These are phyloP conservation scores for Cylindrodendrum hubeiense DNA, from an alignment of 2,329 filamentous ascomycete genomes.

Conservation along the genomic window DNA sequence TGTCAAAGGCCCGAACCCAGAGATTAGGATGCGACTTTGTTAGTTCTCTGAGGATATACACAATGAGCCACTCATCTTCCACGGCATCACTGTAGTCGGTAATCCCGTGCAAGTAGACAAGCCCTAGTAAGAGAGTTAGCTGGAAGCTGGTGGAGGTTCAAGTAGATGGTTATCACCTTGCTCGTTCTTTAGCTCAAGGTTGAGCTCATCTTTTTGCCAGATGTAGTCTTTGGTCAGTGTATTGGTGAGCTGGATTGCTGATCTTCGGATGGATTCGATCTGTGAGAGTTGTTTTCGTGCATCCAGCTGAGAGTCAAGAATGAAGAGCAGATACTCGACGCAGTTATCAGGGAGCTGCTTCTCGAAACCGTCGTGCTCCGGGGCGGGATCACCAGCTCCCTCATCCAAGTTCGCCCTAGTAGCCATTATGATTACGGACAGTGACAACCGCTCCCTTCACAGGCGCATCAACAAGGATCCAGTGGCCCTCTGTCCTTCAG, in stretches of 20 bases:
- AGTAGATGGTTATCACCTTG: slow-evolving; percentile 60
- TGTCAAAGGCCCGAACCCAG: slow-evolving; percentile 88
- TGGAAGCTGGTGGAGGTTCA: not conserved
- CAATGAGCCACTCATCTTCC: slow-evolving; percentile 97
- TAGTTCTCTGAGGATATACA: slow-evolving; percentile 87
- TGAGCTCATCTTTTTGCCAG: slow-evolving; percentile 90
- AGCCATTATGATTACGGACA: not conserved
- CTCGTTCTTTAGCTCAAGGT: slow-evolving; percentile 72
- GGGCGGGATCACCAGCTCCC: not conserved
- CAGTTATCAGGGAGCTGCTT: slow-evolving; percentile 79
- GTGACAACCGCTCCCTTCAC: not conserved
- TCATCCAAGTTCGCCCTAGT: slow-evolving; percentile 9
- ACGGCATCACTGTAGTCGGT: slow-evolving; percentile 95
- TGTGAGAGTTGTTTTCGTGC: slow-evolving; percentile 70
- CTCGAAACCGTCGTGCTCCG: slow-evolving; percentile 9
- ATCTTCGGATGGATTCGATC: slow-evolving; percentile 80
- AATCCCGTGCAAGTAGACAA: slow-evolving; percentile 77
- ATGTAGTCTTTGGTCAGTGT: slow-evolving; percentile 86
- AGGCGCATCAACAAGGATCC: not conserved
- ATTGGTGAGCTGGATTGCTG: slow-evolving; percentile 72
- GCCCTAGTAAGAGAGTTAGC: slow-evolving; percentile 49
- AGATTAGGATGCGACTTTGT: slow-evolving; percentile 78
- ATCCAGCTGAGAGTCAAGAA: slow-evolving; percentile 69
- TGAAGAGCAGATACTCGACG: slow-evolving; percentile 85
- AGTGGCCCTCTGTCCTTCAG: not conserved